These are phyloP conservation scores for Talaromyces thailandensis DNA, from an alignment of 495 filamentous ascomycete species.

Conservation along the genomic window DNA sequence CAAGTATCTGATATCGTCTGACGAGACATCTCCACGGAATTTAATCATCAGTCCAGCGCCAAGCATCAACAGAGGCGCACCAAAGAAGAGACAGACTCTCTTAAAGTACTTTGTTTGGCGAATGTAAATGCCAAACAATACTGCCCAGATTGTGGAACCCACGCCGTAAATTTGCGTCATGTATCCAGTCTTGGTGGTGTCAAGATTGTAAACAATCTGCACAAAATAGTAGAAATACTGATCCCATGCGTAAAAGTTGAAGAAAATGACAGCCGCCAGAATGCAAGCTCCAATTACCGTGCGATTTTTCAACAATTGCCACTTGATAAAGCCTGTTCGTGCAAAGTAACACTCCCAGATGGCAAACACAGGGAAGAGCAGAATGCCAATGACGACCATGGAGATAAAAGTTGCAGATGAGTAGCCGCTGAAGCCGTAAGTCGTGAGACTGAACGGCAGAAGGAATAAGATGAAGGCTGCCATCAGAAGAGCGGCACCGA, in stretches of 20 bases:
- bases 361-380: constrained; percentile 41
- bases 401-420: constrained; percentile 42
- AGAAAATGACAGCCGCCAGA: constrained; percentile 40
- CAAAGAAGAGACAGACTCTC: constrained; percentile 42
- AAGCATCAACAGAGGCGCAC: constrained; percentile 50
- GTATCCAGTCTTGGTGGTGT: constrained; percentile 45
- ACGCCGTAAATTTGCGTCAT: constrained; percentile 44
- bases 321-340: constrained; percentile 48
- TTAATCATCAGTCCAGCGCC: constrained; percentile 52
- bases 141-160: constrained; percentile 33
- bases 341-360: constrained; percentile 49
- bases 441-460: constrained; percentile 50
- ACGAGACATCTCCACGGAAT: constrained; percentile 56
- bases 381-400: constrained; percentile 46
- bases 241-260: constrained; percentile 41
- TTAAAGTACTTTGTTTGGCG: constrained; percentile 46
- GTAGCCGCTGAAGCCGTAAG: constrained; percentile 40
- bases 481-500: constrained; percentile 51
- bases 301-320: constrained; percentile 46
- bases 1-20: constrained; percentile 51
- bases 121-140: constrained; percentile 47
- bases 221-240: constrained; percentile 57
- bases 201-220: constrained; percentile 56
- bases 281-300: constrained; percentile 57
- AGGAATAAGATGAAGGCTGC: constrained; percentile 55